These are phyloP conservation scores for Silene conica DNA, from an alignment of 148 eudicot genomes.

Conservation along the genomic window DNA sequence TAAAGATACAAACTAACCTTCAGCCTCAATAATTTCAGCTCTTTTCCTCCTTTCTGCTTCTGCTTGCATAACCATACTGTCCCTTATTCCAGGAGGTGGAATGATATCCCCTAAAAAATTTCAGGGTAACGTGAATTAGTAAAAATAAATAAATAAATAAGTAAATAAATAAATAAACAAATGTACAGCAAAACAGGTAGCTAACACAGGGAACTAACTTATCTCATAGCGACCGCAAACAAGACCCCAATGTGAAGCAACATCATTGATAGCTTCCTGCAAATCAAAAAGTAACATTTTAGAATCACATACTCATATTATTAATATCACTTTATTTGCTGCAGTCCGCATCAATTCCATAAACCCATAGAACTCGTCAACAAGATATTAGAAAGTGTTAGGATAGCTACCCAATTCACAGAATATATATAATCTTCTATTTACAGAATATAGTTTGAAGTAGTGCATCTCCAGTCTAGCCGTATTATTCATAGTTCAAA, in stretches of 20 bases:
- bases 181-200: neutral
- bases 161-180: neutral
- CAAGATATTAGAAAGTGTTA: too few species aligned
- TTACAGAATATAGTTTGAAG: neutral
- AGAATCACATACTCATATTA: too few species aligned
- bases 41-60: constrained; percentile 97
- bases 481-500: neutral
- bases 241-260: constrained; percentile 86
- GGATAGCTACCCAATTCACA: too few species aligned
- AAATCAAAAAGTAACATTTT: too few species aligned
- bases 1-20: constrained; percentile 45
- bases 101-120: constrained; percentile 74
- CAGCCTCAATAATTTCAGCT: constrained; percentile 89
- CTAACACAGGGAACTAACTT: constrained; percentile 34
- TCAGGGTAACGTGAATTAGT: neutral
- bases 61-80: constrained; percentile 98
- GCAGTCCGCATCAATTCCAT: too few species aligned
- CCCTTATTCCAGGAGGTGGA: constrained; percentile 80
- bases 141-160: neutral
- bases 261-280: constrained; percentile 81
- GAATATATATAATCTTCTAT: too few species aligned
- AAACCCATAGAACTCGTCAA: too few species aligned
- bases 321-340: too few species aligned
- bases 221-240: constrained; percentile 91
- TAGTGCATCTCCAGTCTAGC: neutral